Conservation (phyloP, 176 grass and related monocot species). For the Lolium rigidum region DNA sequence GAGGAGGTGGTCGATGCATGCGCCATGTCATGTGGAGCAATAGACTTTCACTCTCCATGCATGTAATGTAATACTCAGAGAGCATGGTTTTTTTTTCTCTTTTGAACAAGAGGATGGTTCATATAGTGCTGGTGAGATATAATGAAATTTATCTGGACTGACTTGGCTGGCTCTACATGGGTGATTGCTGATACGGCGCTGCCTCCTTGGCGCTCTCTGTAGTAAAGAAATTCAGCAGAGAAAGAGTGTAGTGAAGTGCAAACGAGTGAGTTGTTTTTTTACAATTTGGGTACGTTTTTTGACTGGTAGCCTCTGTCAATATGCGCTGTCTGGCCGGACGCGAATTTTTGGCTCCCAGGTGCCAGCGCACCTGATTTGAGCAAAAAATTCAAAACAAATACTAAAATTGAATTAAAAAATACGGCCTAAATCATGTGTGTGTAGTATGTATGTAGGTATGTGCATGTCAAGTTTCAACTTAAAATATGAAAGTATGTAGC, state of each 20-base stretch:
- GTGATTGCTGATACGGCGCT: background rate
- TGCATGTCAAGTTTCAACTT: too few species aligned
- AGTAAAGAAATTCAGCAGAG: slow-evolving; percentile 13
- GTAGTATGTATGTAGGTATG: too few species aligned
- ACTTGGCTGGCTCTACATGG: background rate
- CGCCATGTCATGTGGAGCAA: background rate
- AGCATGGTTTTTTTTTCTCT: too few species aligned
- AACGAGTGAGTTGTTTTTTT: background rate
- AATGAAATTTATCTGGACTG: slow-evolving; percentile 14
- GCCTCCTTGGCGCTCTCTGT: background rate
- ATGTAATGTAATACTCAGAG: slow-evolving; percentile 16
- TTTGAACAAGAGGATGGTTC: background rate
- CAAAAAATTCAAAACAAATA: too few species aligned
- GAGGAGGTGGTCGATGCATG: slow-evolving; percentile 13
- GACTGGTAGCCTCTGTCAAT: slow-evolving; percentile 34
- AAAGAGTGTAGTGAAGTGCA: background rate
- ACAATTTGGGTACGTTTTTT: slow-evolving; percentile 26
- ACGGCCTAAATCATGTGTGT: too few species aligned
- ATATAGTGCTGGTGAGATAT: background rate
- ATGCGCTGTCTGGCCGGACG: slow-evolving; percentile 30
- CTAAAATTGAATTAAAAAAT: too few species aligned
- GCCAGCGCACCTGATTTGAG: too few species aligned
- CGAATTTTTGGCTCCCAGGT: too few species aligned
- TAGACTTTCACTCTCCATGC: background rate
- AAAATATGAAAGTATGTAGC: too few species aligned